phyloP scores from a whole-genome alignment of 2,329 filamentous ascomycete genomes.

The Lasiodiplodia hormozganensis region DNA sequence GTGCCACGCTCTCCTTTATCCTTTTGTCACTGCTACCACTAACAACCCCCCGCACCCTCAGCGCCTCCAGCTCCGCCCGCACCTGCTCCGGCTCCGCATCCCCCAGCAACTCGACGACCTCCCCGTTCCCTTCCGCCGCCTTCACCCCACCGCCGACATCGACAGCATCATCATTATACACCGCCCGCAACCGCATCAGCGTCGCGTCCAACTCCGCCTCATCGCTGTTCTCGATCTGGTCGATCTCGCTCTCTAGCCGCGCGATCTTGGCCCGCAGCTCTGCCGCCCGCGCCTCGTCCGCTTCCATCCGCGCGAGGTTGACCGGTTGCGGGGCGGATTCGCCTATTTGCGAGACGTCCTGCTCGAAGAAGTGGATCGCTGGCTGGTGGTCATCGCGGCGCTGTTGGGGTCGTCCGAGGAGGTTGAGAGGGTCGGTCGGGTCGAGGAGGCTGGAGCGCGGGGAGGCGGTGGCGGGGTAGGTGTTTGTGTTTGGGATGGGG shows the following conservation, averaged over 20 bases:
- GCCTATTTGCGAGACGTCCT: background rate
- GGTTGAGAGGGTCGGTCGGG: conserved; percentile 7
- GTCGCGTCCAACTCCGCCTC: conserved; percentile 9
- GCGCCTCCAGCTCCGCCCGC: conserved; percentile 3
- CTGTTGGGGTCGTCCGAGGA: background rate
- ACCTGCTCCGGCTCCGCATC: conserved; percentile 14
- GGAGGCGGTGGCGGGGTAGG: background rate
- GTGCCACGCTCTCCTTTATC: conserved; percentile 32
- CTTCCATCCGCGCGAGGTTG: background rate
- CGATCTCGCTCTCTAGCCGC: conserved; percentile 9
- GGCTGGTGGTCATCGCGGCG: background rate
- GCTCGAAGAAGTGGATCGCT: conserved; percentile 19
- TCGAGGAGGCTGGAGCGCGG: conserved; percentile 2
- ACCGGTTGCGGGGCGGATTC: background rate
- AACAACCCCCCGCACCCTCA: background rate
- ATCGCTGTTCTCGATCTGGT: conserved; percentile 4
- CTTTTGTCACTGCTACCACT: too few relatives aligned
- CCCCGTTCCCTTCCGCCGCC: too few relatives aligned
- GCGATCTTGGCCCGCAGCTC: conserved; percentile 1
- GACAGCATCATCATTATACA: background rate
- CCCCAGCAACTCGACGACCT: background rate
- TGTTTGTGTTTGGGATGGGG: background rate
- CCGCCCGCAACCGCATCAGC: conserved; percentile 6
- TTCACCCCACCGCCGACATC: too few relatives aligned
- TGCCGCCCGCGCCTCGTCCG: background rate